A percentile compares a stretch with the other conserved stretches of the same genome.
These are phyloP conservation scores for Emericellopsis atlantica DNA, from an alignment of 2,329 filamentous ascomycete genomes.

Conservation along the genomic window DNA sequence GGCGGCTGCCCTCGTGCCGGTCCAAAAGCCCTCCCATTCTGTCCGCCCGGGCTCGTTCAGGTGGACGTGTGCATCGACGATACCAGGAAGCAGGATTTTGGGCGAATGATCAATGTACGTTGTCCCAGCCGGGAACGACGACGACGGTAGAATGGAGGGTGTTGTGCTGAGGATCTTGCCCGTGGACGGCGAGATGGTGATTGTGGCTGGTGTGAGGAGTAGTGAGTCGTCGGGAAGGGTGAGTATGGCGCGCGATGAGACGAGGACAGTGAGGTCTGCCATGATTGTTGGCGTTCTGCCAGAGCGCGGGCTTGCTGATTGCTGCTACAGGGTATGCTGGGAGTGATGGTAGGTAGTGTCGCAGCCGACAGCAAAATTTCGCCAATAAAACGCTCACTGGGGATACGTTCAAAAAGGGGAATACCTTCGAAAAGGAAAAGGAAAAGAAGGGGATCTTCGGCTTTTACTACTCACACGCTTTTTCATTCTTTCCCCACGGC, in stretches of 20 bases:
- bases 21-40: constrained; percentile 97
- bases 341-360: too few relatives aligned
- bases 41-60: constrained; percentile 93
- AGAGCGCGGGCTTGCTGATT: too few relatives aligned
- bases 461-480: too few relatives aligned
- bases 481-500: too few relatives aligned
- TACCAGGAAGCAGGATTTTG: constrained; percentile 71
- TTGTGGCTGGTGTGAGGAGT: constrained; percentile 65
- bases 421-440: too few relatives aligned
- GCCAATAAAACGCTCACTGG: too few relatives aligned
- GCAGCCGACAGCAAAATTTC: too few relatives aligned
- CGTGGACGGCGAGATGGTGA: constrained; percentile 62
- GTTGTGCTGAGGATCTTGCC: constrained; percentile 77
- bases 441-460: too few relatives aligned
- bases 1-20: constrained; percentile 83
- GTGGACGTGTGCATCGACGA: constrained; percentile 96
- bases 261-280: constrained; percentile 42
- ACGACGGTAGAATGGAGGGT: constrained; percentile 59
- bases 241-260: constrained; percentile 73
- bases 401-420: too few relatives aligned
- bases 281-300: too few relatives aligned
- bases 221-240: constrained; percentile 52
- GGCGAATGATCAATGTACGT: constrained; percentile 78
- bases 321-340: too few relatives aligned
- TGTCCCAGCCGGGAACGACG: constrained; percentile 59